Evolutionary conservation across 2,329 filamentous ascomycete genomes (phyloP).

Genomic region (Colletotrichum agaves): DNA sequence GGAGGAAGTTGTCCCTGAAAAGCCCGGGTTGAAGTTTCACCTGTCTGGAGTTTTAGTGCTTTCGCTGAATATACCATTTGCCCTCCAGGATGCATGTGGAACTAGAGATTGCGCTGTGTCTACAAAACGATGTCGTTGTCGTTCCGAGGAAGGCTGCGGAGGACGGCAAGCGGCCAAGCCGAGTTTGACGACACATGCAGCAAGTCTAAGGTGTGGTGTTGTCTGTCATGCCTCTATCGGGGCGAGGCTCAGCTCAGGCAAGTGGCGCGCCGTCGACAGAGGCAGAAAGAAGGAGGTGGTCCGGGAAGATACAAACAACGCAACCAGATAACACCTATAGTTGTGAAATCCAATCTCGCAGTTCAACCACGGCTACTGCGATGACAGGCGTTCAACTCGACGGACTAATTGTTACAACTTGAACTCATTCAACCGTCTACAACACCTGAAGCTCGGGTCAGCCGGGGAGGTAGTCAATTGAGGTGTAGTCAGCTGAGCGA

Average conservation of each 20-base stretch:
- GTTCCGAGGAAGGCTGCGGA: background rate
- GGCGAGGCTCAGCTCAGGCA: conserved; percentile 30
- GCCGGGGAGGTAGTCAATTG: background rate
- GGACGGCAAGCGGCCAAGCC: background rate
- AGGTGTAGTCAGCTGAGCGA: conserved; percentile 8
- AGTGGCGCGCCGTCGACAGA: conserved; percentile 19
- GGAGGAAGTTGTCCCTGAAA: too few species aligned
- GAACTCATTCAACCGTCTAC: background rate
- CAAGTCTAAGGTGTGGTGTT: conserved; percentile 14
- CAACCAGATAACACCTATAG: conserved; percentile 22
- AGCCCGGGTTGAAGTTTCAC: too few species aligned
- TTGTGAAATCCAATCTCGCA: background rate
- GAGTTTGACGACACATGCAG: background rate
- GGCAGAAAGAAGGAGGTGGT: conserved; percentile 20
- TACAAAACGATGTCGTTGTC: background rate
- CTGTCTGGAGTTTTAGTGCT: too few species aligned
- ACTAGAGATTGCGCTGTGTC: too few species aligned
- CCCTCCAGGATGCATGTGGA: too few species aligned
- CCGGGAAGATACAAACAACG: conserved; percentile 18
- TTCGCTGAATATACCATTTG: too few species aligned
- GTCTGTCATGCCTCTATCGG: conserved; percentile 27
- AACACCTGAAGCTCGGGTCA: background rate
- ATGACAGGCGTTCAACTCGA: background rate
- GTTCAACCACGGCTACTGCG: background rate
- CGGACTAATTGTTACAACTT: background rate